phyloP scores from a whole-genome alignment of 148 eudicot genomes.

The Vaccinium vitisidaea region DNA sequence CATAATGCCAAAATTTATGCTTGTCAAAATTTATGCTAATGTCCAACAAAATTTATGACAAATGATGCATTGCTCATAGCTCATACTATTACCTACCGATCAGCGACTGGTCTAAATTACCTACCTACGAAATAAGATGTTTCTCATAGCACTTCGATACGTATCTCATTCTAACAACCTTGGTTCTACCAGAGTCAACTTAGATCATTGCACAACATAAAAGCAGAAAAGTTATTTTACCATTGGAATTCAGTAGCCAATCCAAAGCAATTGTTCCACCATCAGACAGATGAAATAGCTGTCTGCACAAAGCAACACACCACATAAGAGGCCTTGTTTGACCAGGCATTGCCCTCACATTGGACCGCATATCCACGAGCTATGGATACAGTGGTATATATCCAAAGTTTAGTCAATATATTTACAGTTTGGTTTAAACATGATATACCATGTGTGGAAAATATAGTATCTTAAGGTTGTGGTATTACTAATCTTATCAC shows the following conservation, averaged over 20 bases:
- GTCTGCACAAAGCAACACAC: conserved; percentile 36
- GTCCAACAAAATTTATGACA: background rate
- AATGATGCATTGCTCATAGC: background rate
- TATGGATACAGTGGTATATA: background rate
- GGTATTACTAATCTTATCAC: background rate
- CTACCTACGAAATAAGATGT: background rate
- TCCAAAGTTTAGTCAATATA: background rate
- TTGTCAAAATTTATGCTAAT: background rate
- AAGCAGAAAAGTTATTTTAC: conserved; percentile 31
- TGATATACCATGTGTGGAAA: background rate
- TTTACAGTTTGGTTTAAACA: background rate
- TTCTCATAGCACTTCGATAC: background rate
- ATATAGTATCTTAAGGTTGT: background rate
- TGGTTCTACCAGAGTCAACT: background rate
- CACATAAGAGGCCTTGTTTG: background rate
- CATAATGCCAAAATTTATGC: background rate
- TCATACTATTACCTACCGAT: background rate
- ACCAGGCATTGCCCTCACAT: background rate
- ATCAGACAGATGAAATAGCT: conserved; percentile 64
- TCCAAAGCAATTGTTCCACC: conserved; percentile 96
- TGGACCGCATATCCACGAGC: background rate
- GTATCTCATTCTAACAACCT: background rate
- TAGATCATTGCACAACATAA: background rate
- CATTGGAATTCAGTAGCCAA: conserved; percentile 71
- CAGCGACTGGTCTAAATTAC: background rate